These are phyloP conservation scores for Gossypium arboreum DNA, from an alignment of 345 rosid species.

Conservation along the genomic window DNA sequence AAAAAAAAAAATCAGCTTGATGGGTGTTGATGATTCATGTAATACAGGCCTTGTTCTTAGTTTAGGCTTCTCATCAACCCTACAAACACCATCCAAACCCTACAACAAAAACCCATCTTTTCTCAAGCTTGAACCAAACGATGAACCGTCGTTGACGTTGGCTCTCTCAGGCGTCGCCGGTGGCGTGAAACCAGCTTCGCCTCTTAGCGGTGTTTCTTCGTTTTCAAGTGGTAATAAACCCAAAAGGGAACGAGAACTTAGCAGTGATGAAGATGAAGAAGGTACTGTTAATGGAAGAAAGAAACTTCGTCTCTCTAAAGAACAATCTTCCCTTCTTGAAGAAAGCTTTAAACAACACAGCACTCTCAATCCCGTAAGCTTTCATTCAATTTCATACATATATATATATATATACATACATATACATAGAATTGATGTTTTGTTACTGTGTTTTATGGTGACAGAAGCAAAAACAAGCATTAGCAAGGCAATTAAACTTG, in stretches of 20 bases:
- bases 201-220: constrained; percentile 53
- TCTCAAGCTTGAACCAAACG: constrained; percentile 15
- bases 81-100: constrained; percentile 25
- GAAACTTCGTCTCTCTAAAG: constrained; percentile 88
- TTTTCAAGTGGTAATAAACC: constrained; percentile 49
- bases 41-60: constrained; percentile 64
- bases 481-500: constrained; percentile 83
- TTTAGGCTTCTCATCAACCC: constrained; percentile 47
- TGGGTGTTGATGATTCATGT: constrained; percentile 62
- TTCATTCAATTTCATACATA: not conserved
- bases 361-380: constrained; percentile 87
- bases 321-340: constrained; percentile 86
- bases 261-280: constrained; percentile 52
- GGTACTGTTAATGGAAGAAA: constrained; percentile 62
- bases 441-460: constrained; percentile 3
- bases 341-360: constrained; percentile 93
- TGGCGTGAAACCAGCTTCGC: constrained; percentile 37
- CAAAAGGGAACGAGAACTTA: constrained; percentile 62
- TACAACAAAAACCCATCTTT: constrained; percentile 5
- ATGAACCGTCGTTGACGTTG: constrained; percentile 47
- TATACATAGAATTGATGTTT: not conserved
- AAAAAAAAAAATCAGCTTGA: constrained; percentile 10
- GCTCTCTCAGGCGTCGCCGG: constrained; percentile 34
- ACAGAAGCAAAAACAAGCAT: constrained; percentile 89
- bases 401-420: not conserved